phyloP scores from a whole-genome alignment of 768 basidiomycete genomes.

The Harrya chromipes region DNA sequence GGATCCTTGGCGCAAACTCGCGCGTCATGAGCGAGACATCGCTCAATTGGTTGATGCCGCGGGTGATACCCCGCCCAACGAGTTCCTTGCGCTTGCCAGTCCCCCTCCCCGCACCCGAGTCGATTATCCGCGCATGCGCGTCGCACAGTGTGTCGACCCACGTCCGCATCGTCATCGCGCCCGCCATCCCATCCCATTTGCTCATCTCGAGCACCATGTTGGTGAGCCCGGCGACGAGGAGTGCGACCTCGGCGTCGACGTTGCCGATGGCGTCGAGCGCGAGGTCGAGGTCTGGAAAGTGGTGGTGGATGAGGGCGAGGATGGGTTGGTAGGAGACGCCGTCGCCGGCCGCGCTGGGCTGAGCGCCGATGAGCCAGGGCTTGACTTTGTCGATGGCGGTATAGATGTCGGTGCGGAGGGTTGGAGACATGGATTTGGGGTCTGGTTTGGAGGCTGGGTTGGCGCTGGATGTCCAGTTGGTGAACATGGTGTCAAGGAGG shows the following conservation, averaged over 20 bases:
- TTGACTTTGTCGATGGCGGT: constrained; percentile 45
- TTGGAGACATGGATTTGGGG: constrained; percentile 43
- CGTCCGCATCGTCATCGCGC: constrained; percentile 53
- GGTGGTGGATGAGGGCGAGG: constrained; percentile 44
- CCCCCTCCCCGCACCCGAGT: constrained; percentile 5
- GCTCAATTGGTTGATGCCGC: constrained; percentile 48
- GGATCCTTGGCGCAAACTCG: constrained; percentile 52
- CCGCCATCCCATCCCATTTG: constrained; percentile 55
- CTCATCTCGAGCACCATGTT: constrained; percentile 55
- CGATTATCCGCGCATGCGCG: constrained; percentile 34
- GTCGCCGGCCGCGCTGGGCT: constrained; percentile 48
- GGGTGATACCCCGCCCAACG: constrained; percentile 48
- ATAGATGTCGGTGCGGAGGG: constrained; percentile 51
- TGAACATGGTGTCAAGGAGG: constrained; percentile 38
- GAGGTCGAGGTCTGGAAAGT: constrained; percentile 45
- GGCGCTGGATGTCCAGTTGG: constrained; percentile 40
- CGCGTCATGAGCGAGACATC: constrained; percentile 50
- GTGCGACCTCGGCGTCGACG: constrained; percentile 45
- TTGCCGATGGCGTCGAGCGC: constrained; percentile 47
- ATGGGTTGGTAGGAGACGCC: constrained; percentile 48
- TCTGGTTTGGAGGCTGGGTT: constrained; percentile 20
- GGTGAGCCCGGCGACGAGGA: constrained; percentile 50
- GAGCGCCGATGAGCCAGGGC: constrained; percentile 42
- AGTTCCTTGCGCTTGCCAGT: constrained; percentile 34
- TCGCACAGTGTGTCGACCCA: constrained; percentile 50